Evolutionary conservation across 2,329 filamentous ascomycete genomes (phyloP).

Genomic region (Verruconis gallopava): DNA sequence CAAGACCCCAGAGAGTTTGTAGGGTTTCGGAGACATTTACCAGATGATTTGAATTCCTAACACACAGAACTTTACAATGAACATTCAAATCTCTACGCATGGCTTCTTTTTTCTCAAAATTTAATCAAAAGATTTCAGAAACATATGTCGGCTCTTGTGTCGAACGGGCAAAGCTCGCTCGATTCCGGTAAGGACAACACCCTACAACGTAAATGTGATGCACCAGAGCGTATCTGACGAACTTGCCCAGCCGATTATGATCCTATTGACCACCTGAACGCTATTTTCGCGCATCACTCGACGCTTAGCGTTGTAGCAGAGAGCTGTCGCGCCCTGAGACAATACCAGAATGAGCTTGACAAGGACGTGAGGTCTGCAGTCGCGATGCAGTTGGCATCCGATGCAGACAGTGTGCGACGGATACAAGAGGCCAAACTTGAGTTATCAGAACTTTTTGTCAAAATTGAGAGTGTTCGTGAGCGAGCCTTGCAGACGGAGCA

Average conservation of each 20-base stretch:
- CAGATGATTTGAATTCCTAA: no score
- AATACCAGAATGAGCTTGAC: constrained; percentile 72
- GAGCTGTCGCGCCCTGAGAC: constrained; percentile 60
- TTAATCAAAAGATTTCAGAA: no score
- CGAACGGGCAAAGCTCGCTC: constrained; percentile 3
- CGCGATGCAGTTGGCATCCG: constrained; percentile 65
- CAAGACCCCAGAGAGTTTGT: no score
- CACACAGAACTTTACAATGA: no score
- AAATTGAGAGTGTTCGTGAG: constrained; percentile 85
- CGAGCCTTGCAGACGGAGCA: constrained; percentile 86
- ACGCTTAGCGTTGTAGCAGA: constrained; percentile 63
- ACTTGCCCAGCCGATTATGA: constrained; percentile 60
- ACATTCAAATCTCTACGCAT: no score
- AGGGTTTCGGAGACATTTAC: no score
- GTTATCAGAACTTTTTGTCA: constrained; percentile 77
- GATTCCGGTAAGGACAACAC: constrained; percentile 4
- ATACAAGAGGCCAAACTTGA: constrained; percentile 88
- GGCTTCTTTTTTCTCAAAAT: no score
- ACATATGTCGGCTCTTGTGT: constrained; percentile 5
- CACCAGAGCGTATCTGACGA: background rate
- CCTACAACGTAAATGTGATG: no score
- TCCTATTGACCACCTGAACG: constrained; percentile 83
- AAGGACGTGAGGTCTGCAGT: constrained; percentile 61
- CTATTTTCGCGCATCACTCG: constrained; percentile 82
- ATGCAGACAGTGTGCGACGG: constrained; percentile 75